Base-by-base conservation (phyloP, 257 asterid genomes). In the Solanum corneliomulleri region DNA sequence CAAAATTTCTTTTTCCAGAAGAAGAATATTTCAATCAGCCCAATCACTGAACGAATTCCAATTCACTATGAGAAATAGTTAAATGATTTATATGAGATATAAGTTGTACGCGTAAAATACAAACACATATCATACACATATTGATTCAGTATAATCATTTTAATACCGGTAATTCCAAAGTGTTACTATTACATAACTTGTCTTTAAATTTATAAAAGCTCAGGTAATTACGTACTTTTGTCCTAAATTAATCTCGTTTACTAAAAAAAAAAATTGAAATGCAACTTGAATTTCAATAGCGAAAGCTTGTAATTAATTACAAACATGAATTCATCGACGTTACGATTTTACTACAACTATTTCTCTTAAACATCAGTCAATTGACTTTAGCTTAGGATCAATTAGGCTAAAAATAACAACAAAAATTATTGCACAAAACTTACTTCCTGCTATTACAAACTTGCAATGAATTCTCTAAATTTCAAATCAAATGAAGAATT, bases 401-500 rank as follows among this genome's bases (percentile, higher is more conserved):
- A 49, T 81, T 49, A 29, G 85, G 85, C 85, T 15, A 29, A 49
- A 49, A 80, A 16, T 41, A 12, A 2, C 39, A 44, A 14, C 60
- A 42, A 77, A 25, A 77, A 45, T 45, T 7, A 80, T 80, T 45
- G 84, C 84, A 45, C 85, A 49, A 49, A 29, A 81, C 18, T 10
- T 16, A 29, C 11, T 47, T 45, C 44, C 29, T 81, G 27, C n/a
- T 81, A 81, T 81, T 31, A 49, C 69, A 80, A 80, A 56, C 33
- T 25, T 80, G 29, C 66, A 44, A 16, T 37, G 25, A 56, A 33
- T 9, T 14, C 0, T 80, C 12, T 29, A 80, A 47, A 3, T 72
- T 21, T 9, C 64, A 56, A 44, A 7, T 89, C 86, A 87, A 20
- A 75, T 58, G 75, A 90, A 91, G 71, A 66, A 90, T 44, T 90